Conservation (phyloP, 2,329 filamentous ascomycete genomes). For the Monosporascus sp. region DNA sequence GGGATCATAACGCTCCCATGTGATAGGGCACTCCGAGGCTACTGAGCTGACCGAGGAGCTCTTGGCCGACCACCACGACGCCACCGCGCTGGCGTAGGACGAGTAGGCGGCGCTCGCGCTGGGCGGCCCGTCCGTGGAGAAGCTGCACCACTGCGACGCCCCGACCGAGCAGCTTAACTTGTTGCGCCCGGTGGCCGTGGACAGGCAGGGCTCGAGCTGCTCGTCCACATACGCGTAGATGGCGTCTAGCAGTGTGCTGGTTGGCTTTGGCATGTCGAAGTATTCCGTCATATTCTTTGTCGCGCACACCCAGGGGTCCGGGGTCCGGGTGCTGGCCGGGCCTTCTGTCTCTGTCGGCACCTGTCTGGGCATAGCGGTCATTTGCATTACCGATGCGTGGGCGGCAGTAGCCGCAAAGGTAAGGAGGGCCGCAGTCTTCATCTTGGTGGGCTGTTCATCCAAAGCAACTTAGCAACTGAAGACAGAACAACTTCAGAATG, state of each 20-base stretch:
- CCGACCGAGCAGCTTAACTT: not conserved
- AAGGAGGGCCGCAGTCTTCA: too few relatives aligned
- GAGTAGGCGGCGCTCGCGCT: conserved; percentile 2
- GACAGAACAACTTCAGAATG: too few relatives aligned
- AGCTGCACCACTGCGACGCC: conserved; percentile 5
- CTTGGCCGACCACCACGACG: conserved; percentile 3
- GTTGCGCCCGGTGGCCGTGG: not conserved
- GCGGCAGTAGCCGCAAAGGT: too few relatives aligned
- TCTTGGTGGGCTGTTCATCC: too few relatives aligned
- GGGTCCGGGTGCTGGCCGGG: not conserved
- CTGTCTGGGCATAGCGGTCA: too few relatives aligned
- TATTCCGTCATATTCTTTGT: conserved; percentile 2
- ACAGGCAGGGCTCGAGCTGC: conserved; percentile 1
- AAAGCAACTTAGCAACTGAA: too few relatives aligned
- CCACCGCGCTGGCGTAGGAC: conserved; percentile 2
- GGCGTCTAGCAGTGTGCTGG: not conserved
- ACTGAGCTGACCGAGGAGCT: not conserved
- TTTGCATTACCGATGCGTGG: too few relatives aligned
- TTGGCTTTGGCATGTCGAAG: conserved; percentile 5
- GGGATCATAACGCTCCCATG: not conserved
- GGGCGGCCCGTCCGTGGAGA: conserved; percentile 3
- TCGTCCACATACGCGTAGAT: conserved; percentile 2
- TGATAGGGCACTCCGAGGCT: conserved; percentile 2
- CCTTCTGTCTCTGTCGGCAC: too few relatives aligned
- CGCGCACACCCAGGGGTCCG: conserved; percentile 1